These are phyloP conservation scores for Crataegus laevigata DNA, from an alignment of 306 rosid genomes.

Conservation along the genomic window DNA sequence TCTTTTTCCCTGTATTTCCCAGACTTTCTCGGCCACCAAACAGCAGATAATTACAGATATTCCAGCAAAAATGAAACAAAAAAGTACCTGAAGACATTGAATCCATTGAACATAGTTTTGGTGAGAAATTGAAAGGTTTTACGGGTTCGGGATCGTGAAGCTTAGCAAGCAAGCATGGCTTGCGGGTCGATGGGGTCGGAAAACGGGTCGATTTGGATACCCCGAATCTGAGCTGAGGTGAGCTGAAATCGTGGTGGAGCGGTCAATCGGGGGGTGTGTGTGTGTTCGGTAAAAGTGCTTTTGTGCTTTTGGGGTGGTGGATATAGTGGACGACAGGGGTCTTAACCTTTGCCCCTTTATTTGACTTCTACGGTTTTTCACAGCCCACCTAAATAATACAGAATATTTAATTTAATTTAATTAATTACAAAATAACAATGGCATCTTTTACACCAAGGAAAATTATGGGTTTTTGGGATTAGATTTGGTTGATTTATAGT, in stretches of 20 bases:
- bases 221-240: slow-evolving; percentile 10
- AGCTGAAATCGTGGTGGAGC: neutral
- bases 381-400: neutral
- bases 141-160: neutral
- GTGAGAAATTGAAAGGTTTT: neutral
- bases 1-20: neutral
- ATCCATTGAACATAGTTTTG: neutral
- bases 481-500: neutral
- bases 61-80: neutral
- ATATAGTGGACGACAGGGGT: neutral
- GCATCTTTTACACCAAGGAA: neutral
- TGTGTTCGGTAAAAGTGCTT: neutral
- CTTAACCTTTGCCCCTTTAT: neutral
- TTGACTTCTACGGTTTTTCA: neutral
- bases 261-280: neutral
- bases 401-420: too few relatives aligned
- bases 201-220: neutral
- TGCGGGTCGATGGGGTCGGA: slow-evolving; percentile 1
- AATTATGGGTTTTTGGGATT: too few relatives aligned
- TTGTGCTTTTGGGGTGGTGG: neutral
- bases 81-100: slow-evolving; percentile 24
- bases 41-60: neutral
- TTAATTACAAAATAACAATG: too few relatives aligned
- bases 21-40: slow-evolving; percentile 10
- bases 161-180: neutral